Evolutionary conservation across 805 yeast genomes (phyloP), one percentile per base, ranked within the genome.

Genomic region (Candida multigemmis): DNA sequence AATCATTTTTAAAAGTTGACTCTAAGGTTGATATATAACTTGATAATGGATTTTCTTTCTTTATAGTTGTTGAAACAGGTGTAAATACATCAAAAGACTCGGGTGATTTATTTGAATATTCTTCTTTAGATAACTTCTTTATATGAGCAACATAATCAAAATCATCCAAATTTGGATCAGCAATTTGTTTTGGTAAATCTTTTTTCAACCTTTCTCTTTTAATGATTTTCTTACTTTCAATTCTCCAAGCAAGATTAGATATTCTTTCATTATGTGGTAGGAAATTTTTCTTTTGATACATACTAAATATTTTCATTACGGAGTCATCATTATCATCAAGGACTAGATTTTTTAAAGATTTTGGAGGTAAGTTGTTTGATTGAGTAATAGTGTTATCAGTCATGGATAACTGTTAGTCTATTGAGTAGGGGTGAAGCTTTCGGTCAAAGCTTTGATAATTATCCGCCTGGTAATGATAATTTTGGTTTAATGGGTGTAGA

Each of bases 91-190:
- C 11, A 16, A 24, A 27, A 16, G 12, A 13, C 16, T 24, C 20
- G 7, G 28, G 12, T 13, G 12, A 16, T 8, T 25, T 25, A 9
- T 19, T 26, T 12, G 16, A 30, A 14, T 32, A 37, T 28, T 56
- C 64, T 28, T 54, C 62, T 38, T 58, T 63, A 29, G 60, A 50
- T 25, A 61, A 58, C 23, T 54, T 44, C 23, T 65, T 41, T 15
- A 62, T 62, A 34, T 61, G 68, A 7, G 65, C 65, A 18, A 61
- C 66, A 35, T 62, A 61, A 41, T 62, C 68, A 36, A 62, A 62
- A 24, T 59, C 66, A 24, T 60, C 65, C 21, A 48, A 35, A 32
- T 37, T 46, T 7, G 57, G 54, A 27, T 50, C 56, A 22, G 40
- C 19, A n/a, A 7, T 22, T n/a, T 11, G 19, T 17, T 20, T 20